These are phyloP conservation scores for Camelina sativa DNA, from an alignment of 345 rosid species.

Conservation along the genomic window DNA sequence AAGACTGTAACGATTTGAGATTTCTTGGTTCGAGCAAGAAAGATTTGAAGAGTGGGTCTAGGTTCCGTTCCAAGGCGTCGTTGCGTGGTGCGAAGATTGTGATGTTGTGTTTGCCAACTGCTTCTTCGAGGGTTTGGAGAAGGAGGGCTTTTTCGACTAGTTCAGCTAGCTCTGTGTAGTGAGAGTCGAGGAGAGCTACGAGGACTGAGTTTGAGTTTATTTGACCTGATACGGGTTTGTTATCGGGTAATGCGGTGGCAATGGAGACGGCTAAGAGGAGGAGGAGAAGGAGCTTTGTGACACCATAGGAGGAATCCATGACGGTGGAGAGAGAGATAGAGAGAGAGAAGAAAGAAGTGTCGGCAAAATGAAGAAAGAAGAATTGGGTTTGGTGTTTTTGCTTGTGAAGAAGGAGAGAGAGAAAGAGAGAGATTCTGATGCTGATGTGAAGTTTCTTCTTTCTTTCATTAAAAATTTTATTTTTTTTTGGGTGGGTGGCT, in stretches of 20 bases:
- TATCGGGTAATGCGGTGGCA: constrained; percentile 60
- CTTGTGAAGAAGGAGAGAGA: constrained; percentile 33
- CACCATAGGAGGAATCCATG: constrained; percentile 65
- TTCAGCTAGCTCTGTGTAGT: constrained; percentile 92
- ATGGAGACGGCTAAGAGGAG: constrained; percentile 37
- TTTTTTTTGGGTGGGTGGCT: constrained; percentile 24
- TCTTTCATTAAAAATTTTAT: constrained; percentile 21
- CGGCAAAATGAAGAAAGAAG: constrained; percentile 43
- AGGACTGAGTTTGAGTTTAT: constrained; percentile 94
- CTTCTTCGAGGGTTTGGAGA: constrained; percentile 81
- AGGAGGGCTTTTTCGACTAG: constrained; percentile 93
- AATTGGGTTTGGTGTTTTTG: constrained; percentile 23
- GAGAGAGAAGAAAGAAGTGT: constrained; percentile 31
- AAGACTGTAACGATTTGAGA: constrained; percentile 76
- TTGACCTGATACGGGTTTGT: constrained; percentile 50
- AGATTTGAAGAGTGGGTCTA: constrained; percentile 87
- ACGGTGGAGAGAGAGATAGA: constrained; percentile 31
- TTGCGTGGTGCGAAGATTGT: constrained; percentile 94
- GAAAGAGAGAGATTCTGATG: constrained; percentile 30
- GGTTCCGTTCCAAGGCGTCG: constrained; percentile 79
- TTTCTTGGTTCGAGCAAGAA: constrained; percentile 94
- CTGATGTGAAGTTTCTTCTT: constrained; percentile 44
- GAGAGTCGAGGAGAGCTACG: constrained; percentile 95
- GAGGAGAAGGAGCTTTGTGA: constrained; percentile 29
- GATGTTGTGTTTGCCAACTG: constrained; percentile 79